Evolutionary conservation across 345 rosid genomes (phyloP).

Genomic region (Lumnitzera littorea): DNA sequence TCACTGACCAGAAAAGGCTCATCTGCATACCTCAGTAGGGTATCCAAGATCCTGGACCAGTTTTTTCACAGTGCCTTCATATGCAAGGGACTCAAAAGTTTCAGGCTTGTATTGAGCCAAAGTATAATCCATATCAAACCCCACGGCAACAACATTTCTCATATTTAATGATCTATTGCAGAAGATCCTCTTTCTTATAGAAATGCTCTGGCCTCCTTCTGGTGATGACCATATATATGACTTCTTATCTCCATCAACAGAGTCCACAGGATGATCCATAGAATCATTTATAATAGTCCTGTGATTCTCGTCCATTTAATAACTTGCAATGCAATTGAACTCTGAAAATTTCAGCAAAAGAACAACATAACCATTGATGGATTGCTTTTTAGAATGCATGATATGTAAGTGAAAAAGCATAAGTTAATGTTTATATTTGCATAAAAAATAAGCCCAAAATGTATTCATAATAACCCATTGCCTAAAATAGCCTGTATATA

Average conservation of each 20-base stretch:
- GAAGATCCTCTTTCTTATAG: slow-evolving; percentile 68
- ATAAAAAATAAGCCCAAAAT: too few species aligned
- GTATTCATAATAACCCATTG: too few species aligned
- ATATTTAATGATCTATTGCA: slow-evolving; percentile 94
- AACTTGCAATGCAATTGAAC: slow-evolving; percentile 26
- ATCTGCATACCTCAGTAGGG: slow-evolving; percentile 67
- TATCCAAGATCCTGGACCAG: slow-evolving; percentile 86
- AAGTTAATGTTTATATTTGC: too few species aligned
- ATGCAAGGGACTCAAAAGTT: slow-evolving; percentile 92
- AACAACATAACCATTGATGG: too few species aligned
- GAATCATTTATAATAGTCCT: slow-evolving; percentile 28
- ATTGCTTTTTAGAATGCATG: too few species aligned
- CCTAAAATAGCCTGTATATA: too few species aligned
- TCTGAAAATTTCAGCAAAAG: slow-evolving; percentile 9
- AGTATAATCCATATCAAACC: slow-evolving; percentile 99
- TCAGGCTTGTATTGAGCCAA: slow-evolving; percentile 95
- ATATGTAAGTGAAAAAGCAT: too few species aligned
- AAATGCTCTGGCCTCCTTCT: slow-evolving; percentile 48
- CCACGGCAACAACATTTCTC: slow-evolving; percentile 85
- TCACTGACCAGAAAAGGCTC: too few species aligned
- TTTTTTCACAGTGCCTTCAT: slow-evolving; percentile 84
- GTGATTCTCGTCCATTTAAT: slow-evolving; percentile 39
- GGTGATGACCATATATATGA: slow-evolving; percentile 63
- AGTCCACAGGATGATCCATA: slow-evolving; percentile 17
- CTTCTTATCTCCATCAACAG: slow-evolving; percentile 20